These are phyloP conservation scores for Geotrichum restrictum DNA, from an alignment of 1,139 yeast species.

Conservation along the genomic window DNA sequence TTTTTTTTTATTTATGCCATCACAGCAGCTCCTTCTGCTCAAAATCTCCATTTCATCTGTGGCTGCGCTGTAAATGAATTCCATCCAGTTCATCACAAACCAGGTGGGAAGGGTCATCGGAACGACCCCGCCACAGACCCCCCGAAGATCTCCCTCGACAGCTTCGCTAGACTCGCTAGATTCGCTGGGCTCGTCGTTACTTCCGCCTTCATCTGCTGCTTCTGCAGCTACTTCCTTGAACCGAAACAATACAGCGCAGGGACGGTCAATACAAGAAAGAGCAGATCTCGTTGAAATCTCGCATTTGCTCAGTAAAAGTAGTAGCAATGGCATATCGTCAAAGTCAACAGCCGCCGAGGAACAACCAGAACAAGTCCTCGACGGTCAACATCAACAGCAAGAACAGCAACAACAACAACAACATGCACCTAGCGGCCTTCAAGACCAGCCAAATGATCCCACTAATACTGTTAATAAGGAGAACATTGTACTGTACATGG, in stretches of 20 bases:
- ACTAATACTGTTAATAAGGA: neutral
- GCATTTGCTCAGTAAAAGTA: neutral
- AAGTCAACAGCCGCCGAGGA: too few relatives aligned
- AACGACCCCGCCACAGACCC: conserved; percentile 22
- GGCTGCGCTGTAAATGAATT: conserved; percentile 31
- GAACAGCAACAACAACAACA: too few relatives aligned
- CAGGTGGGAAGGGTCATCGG: conserved; percentile 35
- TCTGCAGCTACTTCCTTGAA: neutral
- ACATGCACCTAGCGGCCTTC: neutral
- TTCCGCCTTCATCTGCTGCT: neutral
- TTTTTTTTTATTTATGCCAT: too few relatives aligned
- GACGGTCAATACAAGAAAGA: too few relatives aligned
- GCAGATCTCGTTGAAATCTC: neutral
- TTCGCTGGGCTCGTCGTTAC: too few relatives aligned
- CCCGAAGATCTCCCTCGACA: conserved; percentile 12
- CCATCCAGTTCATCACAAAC: conserved; percentile 35
- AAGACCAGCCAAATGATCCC: too few relatives aligned
- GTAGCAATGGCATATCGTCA: too few relatives aligned
- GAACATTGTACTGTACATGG: neutral
- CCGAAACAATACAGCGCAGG: neutral
- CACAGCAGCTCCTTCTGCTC: too few relatives aligned
- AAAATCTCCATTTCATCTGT: too few relatives aligned
- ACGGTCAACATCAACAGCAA: too few relatives aligned
- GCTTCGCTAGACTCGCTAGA: neutral
- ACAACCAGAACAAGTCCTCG: too few relatives aligned